phyloP scores from a whole-genome alignment of 345 rosid species.

The Abelmoschus esculentus region DNA sequence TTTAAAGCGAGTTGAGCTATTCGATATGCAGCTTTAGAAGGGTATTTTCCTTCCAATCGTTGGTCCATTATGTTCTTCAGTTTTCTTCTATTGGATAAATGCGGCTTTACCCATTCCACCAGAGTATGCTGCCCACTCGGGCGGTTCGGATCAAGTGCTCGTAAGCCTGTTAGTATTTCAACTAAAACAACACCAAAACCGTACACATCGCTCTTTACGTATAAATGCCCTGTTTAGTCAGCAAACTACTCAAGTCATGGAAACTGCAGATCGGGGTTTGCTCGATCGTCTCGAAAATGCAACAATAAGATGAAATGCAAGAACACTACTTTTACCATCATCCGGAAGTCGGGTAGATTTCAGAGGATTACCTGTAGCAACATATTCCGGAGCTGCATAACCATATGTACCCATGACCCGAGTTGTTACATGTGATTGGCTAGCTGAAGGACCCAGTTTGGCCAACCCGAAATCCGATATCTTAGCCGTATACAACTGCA shows the following conservation, averaged over 20 bases:
- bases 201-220: conserved; percentile 89
- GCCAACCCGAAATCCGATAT: conserved; percentile 96
- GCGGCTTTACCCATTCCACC: conserved; percentile 81
- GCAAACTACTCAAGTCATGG: background rate
- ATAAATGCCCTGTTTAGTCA: conserved; percentile 71
- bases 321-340: background rate
- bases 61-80: conserved; percentile 63
- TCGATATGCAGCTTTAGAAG: conserved; percentile 54
- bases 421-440: conserved; percentile 94
- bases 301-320: background rate
- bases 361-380: conserved; percentile 56
- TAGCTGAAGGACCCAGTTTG: conserved; percentile 87
- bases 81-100: conserved; percentile 57
- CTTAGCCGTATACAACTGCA: conserved; percentile 84
- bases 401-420: conserved; percentile 89
- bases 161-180: conserved; percentile 80
- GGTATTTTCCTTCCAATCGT: conserved; percentile 69
- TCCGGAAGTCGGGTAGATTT: conserved; percentile 5
- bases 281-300: background rate
- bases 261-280: background rate
- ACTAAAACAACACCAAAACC: conserved; percentile 88
- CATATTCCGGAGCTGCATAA: conserved; percentile 97
- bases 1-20: conserved; percentile 64
- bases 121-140: conserved; percentile 61
- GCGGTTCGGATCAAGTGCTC: conserved; percentile 68